Evolutionary conservation across 2,329 filamentous ascomycete species (phyloP).

Genomic region (Aspergillus tamarii): DNA sequence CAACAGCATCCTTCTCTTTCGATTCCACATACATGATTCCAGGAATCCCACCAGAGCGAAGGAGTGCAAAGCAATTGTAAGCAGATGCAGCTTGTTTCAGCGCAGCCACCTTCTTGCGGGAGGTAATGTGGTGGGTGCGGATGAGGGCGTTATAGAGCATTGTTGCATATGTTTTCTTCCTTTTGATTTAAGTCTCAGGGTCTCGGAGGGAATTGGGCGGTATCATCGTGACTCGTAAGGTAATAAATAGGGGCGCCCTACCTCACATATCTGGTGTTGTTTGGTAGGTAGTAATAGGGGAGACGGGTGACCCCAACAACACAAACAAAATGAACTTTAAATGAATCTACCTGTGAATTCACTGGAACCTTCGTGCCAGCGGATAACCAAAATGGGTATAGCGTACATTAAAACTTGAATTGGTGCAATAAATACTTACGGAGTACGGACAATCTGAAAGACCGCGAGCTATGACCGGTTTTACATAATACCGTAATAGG

Average conservation of each 20-base stretch:
- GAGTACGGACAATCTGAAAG: too few species aligned
- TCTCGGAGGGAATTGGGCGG: not conserved
- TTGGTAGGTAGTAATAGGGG: not conserved
- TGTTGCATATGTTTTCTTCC: not conserved
- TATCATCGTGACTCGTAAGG: not conserved
- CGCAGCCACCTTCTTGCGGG: conserved; percentile 70
- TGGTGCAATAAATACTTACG: too few species aligned
- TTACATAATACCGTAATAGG: too few species aligned
- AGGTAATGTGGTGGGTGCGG: conserved; percentile 80
- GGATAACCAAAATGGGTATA: too few species aligned
- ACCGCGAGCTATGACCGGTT: too few species aligned
- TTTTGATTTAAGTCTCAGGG: not conserved
- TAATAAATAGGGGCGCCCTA: not conserved
- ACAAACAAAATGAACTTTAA: too few species aligned
- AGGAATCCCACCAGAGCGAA: conserved; percentile 69
- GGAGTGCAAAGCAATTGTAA: conserved; percentile 64
- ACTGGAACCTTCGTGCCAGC: too few species aligned
- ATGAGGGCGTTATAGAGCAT: conserved; percentile 64
- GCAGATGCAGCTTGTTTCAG: conserved; percentile 67
- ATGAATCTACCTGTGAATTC: too few species aligned
- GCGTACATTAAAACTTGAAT: too few species aligned
- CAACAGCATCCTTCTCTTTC: conserved; percentile 55
- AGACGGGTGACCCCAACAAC: too few species aligned
- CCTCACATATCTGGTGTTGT: not conserved
- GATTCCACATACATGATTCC: conserved; percentile 81